Conservation (phyloP, 2,329 filamentous ascomycete species). For the Nigrospora oryzae region DNA sequence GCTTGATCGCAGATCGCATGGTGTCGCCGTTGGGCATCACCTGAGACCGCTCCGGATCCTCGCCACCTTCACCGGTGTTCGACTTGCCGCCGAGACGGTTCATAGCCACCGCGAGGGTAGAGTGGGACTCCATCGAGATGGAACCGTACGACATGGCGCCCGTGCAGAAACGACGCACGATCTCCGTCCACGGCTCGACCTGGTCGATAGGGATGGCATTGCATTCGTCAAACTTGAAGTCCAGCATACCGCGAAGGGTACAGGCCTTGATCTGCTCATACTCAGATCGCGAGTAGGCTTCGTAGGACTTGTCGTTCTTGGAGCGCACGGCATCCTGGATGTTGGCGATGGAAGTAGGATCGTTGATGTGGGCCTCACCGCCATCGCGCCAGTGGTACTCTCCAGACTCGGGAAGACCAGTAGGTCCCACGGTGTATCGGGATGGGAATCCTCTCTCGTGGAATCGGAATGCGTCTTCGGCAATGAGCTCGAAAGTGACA, state of each 20-base stretch:
- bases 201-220: slow-evolving; percentile 87
- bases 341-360: slow-evolving; percentile 89
- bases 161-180: slow-evolving; percentile 91
- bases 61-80: slow-evolving; percentile 95
- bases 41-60: slow-evolving; percentile 85
- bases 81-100: slow-evolving; percentile 94
- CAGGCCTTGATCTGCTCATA: slow-evolving; percentile 97
- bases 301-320: slow-evolving; percentile 98
- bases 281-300: slow-evolving; percentile 86
- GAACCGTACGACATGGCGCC: slow-evolving; percentile 98
- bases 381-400: slow-evolving; percentile 99
- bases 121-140: slow-evolving; percentile 97
- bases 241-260: slow-evolving; percentile 85
- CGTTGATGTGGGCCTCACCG: slow-evolving; percentile 91
- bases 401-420: slow-evolving; percentile 81
- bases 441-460: slow-evolving; percentile 90
- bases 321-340: slow-evolving; percentile 93
- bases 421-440: slow-evolving; percentile 64
- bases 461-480: slow-evolving; percentile 88
- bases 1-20: slow-evolving; percentile 96
- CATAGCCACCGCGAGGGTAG: slow-evolving; percentile 91
- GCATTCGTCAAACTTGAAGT: slow-evolving; percentile 89
- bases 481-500: slow-evolving; percentile 87
- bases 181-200: slow-evolving; percentile 96
- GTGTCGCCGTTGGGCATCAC: slow-evolving; percentile 86